phyloP scores from a whole-genome alignment of 768 basidiomycete species.

The Lactifluus subvellereus region DNA sequence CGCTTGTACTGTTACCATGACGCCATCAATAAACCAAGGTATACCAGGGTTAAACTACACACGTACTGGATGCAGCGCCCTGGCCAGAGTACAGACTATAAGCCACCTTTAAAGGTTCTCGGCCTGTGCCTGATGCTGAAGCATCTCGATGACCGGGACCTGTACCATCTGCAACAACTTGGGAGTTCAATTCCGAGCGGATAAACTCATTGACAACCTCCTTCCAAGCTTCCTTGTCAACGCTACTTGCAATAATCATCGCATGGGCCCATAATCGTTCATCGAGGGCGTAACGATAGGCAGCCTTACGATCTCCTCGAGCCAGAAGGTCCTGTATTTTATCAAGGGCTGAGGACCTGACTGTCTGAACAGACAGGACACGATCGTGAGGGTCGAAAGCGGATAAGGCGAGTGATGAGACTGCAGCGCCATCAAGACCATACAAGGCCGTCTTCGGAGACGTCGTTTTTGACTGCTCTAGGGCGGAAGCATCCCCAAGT shows the following conservation, averaged over 20 bases:
- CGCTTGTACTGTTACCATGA: slow-evolving; percentile 3
- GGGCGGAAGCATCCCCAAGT: slow-evolving; percentile 31
- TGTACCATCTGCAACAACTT: slow-evolving; percentile 28
- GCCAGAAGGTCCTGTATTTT: slow-evolving; percentile 75
- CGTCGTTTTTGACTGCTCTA: slow-evolving; percentile 13
- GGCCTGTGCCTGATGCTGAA: slow-evolving; percentile 37
- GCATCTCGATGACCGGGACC: slow-evolving; percentile 24
- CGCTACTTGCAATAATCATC: slow-evolving; percentile 85
- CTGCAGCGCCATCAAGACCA: slow-evolving; percentile 16
- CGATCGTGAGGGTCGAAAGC: slow-evolving; percentile 37
- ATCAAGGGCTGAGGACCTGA: slow-evolving; percentile 61
- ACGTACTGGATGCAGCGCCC: slow-evolving; percentile 67
- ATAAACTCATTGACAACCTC: slow-evolving; percentile 85
- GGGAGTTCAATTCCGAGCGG: slow-evolving; percentile 59
- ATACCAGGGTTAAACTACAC: neutral
- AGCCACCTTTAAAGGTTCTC: slow-evolving; percentile 71
- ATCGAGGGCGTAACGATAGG: slow-evolving; percentile 83
- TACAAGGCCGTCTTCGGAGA: slow-evolving; percentile 12
- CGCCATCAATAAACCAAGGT: neutral
- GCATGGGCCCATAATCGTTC: slow-evolving; percentile 94
- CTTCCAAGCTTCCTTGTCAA: slow-evolving; percentile 92
- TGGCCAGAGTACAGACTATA: slow-evolving; percentile 85
- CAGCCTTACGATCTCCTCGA: slow-evolving; percentile 78
- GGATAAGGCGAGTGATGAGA: slow-evolving; percentile 21
- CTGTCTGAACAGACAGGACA: slow-evolving; percentile 51